A percentile compares a stretch with the other conserved stretches of the same genome.
phyloP scores from a whole-genome alignment of 2,329 filamentous ascomycete species.

The Thelonectria olida region DNA sequence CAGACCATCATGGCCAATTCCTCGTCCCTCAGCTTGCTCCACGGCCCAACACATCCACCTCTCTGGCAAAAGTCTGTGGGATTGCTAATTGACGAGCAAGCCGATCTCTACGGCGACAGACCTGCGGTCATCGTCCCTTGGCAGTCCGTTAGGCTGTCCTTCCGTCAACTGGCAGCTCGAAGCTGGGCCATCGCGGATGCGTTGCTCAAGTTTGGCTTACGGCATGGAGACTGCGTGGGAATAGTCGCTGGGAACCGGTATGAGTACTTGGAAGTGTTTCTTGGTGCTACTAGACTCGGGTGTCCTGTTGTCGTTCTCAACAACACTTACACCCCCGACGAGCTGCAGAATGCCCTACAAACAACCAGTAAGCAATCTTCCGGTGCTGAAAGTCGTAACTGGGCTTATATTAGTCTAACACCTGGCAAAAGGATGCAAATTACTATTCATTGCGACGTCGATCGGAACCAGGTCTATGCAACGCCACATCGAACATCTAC shows the following conservation, averaged over 20 bases:
- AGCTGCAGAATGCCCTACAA: conserved; percentile 10
- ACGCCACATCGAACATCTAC: neutral
- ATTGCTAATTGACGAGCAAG: conserved; percentile 11
- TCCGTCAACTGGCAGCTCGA: conserved; percentile 17
- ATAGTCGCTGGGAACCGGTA: conserved; percentile 29
- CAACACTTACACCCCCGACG: conserved; percentile 22
- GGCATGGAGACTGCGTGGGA: conserved; percentile 19
- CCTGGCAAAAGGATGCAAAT: conserved; percentile 15
- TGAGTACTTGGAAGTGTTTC: conserved; percentile 26
- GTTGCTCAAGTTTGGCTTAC: conserved; percentile 23
- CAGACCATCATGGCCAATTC: neutral
- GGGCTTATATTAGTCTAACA: no score
- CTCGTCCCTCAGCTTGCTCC: neutral
- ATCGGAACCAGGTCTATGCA: conserved; percentile 7
- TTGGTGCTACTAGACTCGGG: conserved; percentile 22
- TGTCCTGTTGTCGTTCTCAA: conserved; percentile 28
- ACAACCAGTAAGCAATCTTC: conserved; percentile 11
- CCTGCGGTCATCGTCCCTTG: conserved; percentile 20
- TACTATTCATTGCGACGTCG: conserved; percentile 9
- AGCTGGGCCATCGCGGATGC: conserved; percentile 16
- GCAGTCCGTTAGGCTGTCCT: conserved; percentile 19
- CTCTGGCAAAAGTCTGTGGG: conserved; percentile 13
- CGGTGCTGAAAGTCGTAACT: no score
- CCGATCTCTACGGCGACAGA: conserved; percentile 1
- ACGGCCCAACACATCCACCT: neutral